Base-by-base conservation (phyloP, 2,329 filamentous ascomycete genomes). In the Colletotrichum nymphaeae region DNA sequence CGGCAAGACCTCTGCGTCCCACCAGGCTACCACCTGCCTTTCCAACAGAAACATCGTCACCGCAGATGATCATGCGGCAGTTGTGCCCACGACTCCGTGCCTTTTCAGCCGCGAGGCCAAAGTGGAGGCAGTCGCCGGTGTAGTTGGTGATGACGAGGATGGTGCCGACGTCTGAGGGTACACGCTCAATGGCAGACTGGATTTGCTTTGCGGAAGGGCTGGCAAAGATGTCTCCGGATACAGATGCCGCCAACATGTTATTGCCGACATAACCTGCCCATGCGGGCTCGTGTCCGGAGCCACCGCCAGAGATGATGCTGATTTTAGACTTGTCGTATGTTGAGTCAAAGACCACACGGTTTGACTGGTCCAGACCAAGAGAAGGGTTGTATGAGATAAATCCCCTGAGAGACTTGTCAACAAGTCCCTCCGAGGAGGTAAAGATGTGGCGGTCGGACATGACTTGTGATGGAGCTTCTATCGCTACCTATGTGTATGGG, bases 71-170 rank as follows among this genome's bases (percentile, higher is more conserved):
- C 79, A 91, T 88, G 69, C 85, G 83, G 75, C 88, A 88, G 64
- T 83, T 85, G 75, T 88, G 86, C 22, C 89, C 89, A 26, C 82
- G 84, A 5, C 88, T 88, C 60, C 86, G 86, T 49, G 87, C 90
- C 80, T 87, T 90, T 76, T 90, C 89, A 63, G 87, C 87, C 2
- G 90, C 90, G 14, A 91, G 81, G 1, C 89, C 89, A 75, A 91
- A 91, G 78, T 92, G 90, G 73, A 92, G 82, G 70, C 90, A 90
- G 79, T 92, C 90, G 59, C 90, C 90, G 0, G 90, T 92, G 79
- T 92, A 92, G 80, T 93, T 93, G 58, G 89, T 91, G 73, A 92
- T 87, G 63, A 92, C 87, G 1, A 92, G 82, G 60, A 92, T 87
- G 2, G 87, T 88, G 49, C 90, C 90, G 77, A 83, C 83, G 42